These are phyloP conservation scores for Amanita inopinata DNA, from an alignment of 768 basidiomycete genomes.

Conservation along the genomic window DNA sequence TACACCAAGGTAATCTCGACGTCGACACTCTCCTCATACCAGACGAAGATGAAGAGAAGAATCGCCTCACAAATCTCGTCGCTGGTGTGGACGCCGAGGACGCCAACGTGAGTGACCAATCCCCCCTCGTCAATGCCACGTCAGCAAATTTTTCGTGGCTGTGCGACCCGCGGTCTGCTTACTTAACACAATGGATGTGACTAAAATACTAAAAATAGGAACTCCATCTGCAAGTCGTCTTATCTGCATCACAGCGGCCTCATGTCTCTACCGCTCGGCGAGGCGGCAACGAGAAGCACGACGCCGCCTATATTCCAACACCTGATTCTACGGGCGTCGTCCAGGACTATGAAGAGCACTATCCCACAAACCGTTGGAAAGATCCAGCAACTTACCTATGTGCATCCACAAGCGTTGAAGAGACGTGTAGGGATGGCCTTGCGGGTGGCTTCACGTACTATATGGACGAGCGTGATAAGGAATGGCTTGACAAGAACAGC, in stretches of 20 bases:
- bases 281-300: slow-evolving; percentile 23
- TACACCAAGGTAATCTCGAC: slow-evolving; percentile 74
- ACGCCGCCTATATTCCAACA: slow-evolving; percentile 77
- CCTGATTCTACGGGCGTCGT: slow-evolving; percentile 82
- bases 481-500: slow-evolving; percentile 92
- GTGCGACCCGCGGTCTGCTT: slow-evolving; percentile 42
- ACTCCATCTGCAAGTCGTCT: slow-evolving; percentile 43
- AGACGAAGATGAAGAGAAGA: slow-evolving; percentile 81
- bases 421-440: slow-evolving; percentile 49
- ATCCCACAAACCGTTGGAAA: slow-evolving; percentile 58
- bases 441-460: slow-evolving; percentile 77
- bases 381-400: slow-evolving; percentile 74
- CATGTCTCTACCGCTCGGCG: slow-evolving; percentile 21
- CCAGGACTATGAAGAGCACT: slow-evolving; percentile 69
- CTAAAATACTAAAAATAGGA: slow-evolving; percentile 26
- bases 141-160: slow-evolving; percentile 34
- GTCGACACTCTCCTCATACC: slow-evolving; percentile 72
- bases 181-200: slow-evolving; percentile 34
- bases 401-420: slow-evolving; percentile 82
- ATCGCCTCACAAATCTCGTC: slow-evolving; percentile 62
- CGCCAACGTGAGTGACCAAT: slow-evolving; percentile 69
- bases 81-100: slow-evolving; percentile 90
- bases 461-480: slow-evolving; percentile 93
- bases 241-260: slow-evolving; percentile 33
- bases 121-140: slow-evolving; percentile 25